Conservation (phyloP, 306 rosid genomes). For the Cucurbita pepo region DNA sequence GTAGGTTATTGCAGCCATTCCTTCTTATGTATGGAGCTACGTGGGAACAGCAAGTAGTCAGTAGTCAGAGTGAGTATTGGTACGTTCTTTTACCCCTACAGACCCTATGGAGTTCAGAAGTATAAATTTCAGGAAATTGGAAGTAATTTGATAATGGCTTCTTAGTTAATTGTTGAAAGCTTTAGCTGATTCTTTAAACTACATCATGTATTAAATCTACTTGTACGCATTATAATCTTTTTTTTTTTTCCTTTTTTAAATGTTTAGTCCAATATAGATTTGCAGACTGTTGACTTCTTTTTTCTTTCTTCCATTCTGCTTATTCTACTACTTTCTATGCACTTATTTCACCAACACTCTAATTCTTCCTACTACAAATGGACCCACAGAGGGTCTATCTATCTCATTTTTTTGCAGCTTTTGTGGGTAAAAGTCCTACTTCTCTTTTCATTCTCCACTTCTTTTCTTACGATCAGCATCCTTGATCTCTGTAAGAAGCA, state of each 20-base stretch:
- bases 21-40: constrained; percentile 83
- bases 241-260: too few relatives aligned
- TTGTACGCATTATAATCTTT: background rate
- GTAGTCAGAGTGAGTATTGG: background rate
- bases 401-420: constrained; percentile 61
- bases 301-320: background rate
- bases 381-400: constrained; percentile 90
- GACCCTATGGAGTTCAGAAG: background rate
- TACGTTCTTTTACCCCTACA: background rate
- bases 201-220: background rate
- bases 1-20: constrained; percentile 88
- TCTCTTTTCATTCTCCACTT: background rate
- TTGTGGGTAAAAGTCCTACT: constrained; percentile 54
- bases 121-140: background rate
- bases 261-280: background rate
- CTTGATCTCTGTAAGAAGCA: background rate
- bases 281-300: background rate
- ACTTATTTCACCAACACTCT: constrained; percentile 87
- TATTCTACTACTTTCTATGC: constrained; percentile 18
- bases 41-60: constrained; percentile 82
- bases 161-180: background rate
- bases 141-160: background rate
- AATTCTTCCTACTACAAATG: constrained; percentile 75
- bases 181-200: background rate
- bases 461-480: background rate